A percentile compares a stretch with the other conserved stretches of the same genome.
Evolutionary conservation across 805 yeast species (phyloP).

Genomic region (Kodamaea jinghongensis): DNA sequence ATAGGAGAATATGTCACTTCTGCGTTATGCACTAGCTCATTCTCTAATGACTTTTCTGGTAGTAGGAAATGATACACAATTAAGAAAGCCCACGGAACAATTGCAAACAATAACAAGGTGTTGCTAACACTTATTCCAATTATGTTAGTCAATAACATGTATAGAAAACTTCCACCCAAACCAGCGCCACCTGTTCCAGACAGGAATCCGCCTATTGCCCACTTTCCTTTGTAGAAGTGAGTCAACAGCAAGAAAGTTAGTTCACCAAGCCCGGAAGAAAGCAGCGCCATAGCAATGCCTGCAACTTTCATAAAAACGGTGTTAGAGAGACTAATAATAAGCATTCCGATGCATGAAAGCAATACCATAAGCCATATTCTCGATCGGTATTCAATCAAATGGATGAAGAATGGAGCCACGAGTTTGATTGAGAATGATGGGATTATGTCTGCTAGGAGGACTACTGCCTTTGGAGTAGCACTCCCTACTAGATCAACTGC

Average conservation of each 20-base stretch:
- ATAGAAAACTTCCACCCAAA: constrained; percentile 71
- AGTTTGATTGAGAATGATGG: constrained; percentile 77
- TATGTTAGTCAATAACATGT: constrained; percentile 69
- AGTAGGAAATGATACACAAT: constrained; percentile 21
- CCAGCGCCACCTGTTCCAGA: constrained; percentile 98
- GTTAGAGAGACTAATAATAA: constrained; percentile 49
- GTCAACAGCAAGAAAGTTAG: constrained; percentile 84
- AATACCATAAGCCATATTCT: constrained; percentile 56
- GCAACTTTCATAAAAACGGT: constrained; percentile 43
- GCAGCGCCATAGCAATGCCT: constrained; percentile 78
- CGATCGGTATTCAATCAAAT: constrained; percentile 53
- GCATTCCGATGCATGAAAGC: constrained; percentile 73
- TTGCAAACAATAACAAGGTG: constrained; percentile 54
- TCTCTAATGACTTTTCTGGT: background rate
- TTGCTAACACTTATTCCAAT: constrained; percentile 51
- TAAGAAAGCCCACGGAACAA: constrained; percentile 54
- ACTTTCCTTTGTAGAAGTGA: constrained; percentile 60
- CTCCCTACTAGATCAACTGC: constrained; percentile 91
- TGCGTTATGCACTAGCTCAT: too few relatives aligned
- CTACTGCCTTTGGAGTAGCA: constrained; percentile 77
- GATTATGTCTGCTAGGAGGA: constrained; percentile 78
- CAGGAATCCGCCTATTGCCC: constrained; percentile 77
- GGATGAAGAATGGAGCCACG: constrained; percentile 76
- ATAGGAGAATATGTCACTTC: too few relatives aligned
- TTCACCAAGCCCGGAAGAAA: constrained; percentile 89